phyloP scores from a whole-genome alignment of 148 eudicot genomes.

The Beta vulgaris region DNA sequence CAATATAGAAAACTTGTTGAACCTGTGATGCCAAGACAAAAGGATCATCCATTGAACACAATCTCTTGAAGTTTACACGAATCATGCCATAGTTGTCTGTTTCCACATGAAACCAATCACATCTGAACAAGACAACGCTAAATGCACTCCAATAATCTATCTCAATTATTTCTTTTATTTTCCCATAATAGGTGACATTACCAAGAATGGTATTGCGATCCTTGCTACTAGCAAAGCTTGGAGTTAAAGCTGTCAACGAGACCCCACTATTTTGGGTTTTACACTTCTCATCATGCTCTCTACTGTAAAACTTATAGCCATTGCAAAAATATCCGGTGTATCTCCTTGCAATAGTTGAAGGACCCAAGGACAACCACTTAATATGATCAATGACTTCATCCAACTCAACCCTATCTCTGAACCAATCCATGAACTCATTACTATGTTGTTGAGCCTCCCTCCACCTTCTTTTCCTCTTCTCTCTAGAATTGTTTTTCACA shows the following conservation, averaged over 20 bases:
- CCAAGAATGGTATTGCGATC: neutral
- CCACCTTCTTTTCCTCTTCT: neutral
- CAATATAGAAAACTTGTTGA: neutral
- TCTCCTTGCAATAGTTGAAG: neutral
- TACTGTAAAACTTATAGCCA: neutral
- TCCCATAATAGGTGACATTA: neutral
- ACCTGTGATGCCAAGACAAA: neutral
- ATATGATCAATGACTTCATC: neutral
- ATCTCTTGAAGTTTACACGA: neutral
- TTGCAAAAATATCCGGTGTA: neutral
- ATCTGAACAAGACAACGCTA: neutral
- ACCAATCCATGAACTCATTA: neutral
- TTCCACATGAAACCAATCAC: conserved; percentile 9
- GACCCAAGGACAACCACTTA: conserved; percentile 3
- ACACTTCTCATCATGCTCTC: neutral
- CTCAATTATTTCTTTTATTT: conserved; percentile 5
- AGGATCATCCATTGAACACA: neutral
- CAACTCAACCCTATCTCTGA: neutral
- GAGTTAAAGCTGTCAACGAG: neutral
- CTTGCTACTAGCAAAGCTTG: neutral
- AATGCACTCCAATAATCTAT: neutral
- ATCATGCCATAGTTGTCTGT: neutral
- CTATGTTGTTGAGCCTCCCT: neutral
- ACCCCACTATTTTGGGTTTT: too few species aligned
- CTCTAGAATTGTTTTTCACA: neutral